Base-by-base conservation (phyloP, 257 asterid genomes). In the Handroanthus guayacan region DNA sequence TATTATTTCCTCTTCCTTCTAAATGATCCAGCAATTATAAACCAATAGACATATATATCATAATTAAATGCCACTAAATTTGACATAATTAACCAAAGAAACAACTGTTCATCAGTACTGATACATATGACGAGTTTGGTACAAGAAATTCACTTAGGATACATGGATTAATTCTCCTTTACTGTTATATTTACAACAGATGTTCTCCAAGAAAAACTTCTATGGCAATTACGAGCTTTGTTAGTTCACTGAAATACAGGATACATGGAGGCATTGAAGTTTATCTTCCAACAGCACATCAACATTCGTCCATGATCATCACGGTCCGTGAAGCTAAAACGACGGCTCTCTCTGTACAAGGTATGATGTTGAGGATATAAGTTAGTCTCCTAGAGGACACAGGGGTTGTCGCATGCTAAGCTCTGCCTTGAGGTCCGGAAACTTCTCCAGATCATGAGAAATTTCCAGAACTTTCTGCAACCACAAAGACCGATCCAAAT, bases 351-450 rank as follows among this genome's bases (percentile, higher is more conserved):
- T 25, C 31, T 25, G 31, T 25, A 25, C 31, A 25, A 25, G 31
- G 31, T 25, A 25, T n/a, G n/a, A n/a, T n/a, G n/a, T n/a, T n/a
- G 31, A 25, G 31, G 31, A 25, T 25, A 25, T 25, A 25, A 1
- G 25, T 81, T 64, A 92, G 83, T 92, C 97, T 11, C 98, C 99
- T 2, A 92, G 84, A 79, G 85, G 86, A 69, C 91, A 89, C 37
- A 95, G 90, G 2, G 99, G 99, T 38, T 91, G 97, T 73, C 98
- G 78, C 96, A 92, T 95, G 84, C 99, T 95, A 55, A 95, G 96
- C 86, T 92, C 99, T 16, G 89, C 92, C 85, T 87, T 95, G 44
- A 92, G 85, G 82, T 81, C 80, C 2, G 93, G 94, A 66, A 76
- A 95, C 57, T 85, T 88, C 86, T 85, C 91, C 84, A 95, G 79